A percentile compares a stretch with the other conserved stretches of the same genome.
These are phyloP conservation scores for Diutina scorzettiae DNA, from an alignment of 1,139 yeast species.

Conservation along the genomic window DNA sequence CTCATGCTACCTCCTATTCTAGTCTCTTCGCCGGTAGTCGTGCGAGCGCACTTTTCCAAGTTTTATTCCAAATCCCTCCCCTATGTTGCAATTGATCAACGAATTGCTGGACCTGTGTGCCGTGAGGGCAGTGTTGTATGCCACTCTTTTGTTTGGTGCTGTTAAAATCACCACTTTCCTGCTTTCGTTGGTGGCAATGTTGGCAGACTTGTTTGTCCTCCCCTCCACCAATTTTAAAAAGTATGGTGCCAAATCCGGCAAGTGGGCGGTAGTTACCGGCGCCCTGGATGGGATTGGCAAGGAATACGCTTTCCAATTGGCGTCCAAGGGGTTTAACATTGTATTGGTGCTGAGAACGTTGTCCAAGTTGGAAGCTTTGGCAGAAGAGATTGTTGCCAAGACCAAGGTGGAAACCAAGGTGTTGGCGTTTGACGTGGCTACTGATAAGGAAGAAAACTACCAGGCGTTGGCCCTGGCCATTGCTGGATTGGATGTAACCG, in stretches of 20 bases:
- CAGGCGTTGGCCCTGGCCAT: constrained; percentile 34
- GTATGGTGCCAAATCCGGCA: constrained; percentile 54
- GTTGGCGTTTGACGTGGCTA: constrained; percentile 71
- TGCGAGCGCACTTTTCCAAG: too few species aligned
- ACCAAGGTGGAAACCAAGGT: constrained; percentile 53
- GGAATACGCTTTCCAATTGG: constrained; percentile 79
- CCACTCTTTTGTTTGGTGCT: constrained; percentile 39
- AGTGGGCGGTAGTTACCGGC: constrained; percentile 93
- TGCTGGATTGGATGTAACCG: constrained; percentile 46
- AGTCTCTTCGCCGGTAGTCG: too few species aligned
- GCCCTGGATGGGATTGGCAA: constrained; percentile 98
- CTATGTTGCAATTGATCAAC: constrained; percentile 7
- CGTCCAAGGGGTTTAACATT: constrained; percentile 71
- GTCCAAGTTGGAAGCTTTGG: constrained; percentile 54
- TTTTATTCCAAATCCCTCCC: background rate
- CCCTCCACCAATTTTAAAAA: constrained; percentile 52
- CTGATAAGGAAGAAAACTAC: constrained; percentile 44
- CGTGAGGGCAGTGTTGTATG: constrained; percentile 17
- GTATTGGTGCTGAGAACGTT: constrained; percentile 77
- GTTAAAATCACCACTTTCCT: constrained; percentile 36
- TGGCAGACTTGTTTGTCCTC: constrained; percentile 21
- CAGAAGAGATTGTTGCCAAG: constrained; percentile 50
- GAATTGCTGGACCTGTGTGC: constrained; percentile 13
- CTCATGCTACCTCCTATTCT: too few species aligned
- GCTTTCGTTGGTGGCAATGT: constrained; percentile 12